Percentiles rank a stretch among this genome's conserved stretches.
Conservation (phyloP, 768 basidiomycete species). For the Suillus plorans region DNA sequence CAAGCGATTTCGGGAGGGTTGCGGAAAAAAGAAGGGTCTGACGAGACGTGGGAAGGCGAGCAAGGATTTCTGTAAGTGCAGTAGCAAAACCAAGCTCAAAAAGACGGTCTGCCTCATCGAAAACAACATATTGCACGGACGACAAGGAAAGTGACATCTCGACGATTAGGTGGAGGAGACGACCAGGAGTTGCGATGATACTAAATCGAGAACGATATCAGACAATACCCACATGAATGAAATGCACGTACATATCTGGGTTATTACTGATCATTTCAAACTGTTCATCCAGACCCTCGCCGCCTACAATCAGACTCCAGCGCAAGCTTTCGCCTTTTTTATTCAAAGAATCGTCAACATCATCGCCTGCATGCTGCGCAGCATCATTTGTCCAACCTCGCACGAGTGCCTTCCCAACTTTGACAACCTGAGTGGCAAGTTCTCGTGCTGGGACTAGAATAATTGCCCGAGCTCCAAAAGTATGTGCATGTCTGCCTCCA, state of each 20-base stretch:
- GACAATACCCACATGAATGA: constrained; percentile 3
- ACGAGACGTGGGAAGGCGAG: constrained; percentile 80
- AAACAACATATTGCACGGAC: constrained; percentile 86
- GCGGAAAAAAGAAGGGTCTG: constrained; percentile 97
- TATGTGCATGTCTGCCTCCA: constrained; percentile 72
- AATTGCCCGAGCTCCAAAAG: constrained; percentile 83
- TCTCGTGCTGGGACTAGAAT: constrained; percentile 93
- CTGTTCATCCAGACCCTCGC: constrained; percentile 93
- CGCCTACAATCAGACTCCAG: constrained; percentile 96
- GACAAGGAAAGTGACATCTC: constrained; percentile 95
- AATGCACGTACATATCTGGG: constrained; percentile 82
- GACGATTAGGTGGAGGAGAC: constrained; percentile 91
- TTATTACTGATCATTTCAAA: constrained; percentile 94
- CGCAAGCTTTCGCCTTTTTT: constrained; percentile 60
- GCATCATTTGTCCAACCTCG: constrained; percentile 70
- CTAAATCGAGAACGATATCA: constrained; percentile 40
- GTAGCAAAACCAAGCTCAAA: constrained; percentile 98
- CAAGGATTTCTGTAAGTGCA: constrained; percentile 87
- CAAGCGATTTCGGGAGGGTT: constrained; percentile 91
- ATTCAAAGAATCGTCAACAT: constrained; percentile 46
- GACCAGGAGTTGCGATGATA: constrained; percentile 97
- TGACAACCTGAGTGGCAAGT: constrained; percentile 89
- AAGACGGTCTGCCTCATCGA: constrained; percentile 97
- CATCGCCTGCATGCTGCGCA: constrained; percentile 68
- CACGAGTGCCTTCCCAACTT: constrained; percentile 92